Percentiles rank a stretch among this genome's conserved stretches.
phyloP scores from a whole-genome alignment of 2,329 filamentous ascomycete species.

The Boeremia lycopersici region DNA sequence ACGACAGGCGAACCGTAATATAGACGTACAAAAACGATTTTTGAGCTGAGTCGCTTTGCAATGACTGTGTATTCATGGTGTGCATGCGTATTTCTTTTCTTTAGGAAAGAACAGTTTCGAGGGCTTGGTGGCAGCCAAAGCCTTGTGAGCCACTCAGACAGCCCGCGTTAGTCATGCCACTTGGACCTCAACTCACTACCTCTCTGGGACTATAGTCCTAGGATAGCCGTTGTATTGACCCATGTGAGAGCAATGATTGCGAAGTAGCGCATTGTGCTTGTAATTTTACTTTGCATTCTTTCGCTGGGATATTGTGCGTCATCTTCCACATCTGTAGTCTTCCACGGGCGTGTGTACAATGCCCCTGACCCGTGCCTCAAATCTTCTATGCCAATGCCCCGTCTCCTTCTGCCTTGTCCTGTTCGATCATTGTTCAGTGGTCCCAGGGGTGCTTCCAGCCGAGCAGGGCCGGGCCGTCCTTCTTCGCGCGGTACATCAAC shows the following conservation, averaged over 20 bases:
- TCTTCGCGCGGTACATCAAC: constrained; percentile 96
- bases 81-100: too few relatives aligned
- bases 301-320: constrained; percentile 16
- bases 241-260: background rate
- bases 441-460: constrained; percentile 82
- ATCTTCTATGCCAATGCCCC: background rate
- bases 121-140: too few relatives aligned
- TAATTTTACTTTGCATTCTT: constrained; percentile 24
- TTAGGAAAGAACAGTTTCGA: too few relatives aligned
- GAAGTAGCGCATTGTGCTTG: background rate
- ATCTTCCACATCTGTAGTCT: background rate
- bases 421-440: constrained; percentile 31
- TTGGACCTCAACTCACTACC: background rate
- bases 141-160: background rate
- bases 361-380: background rate
- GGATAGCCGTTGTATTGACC: background rate
- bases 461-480: constrained; percentile 88
- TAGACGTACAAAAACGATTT: background rate
- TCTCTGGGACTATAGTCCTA: background rate
- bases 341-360: constrained; percentile 23
- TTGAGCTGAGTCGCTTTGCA: background rate
- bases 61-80: too few relatives aligned
- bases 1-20: background rate
- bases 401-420: background rate
- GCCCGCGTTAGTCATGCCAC: background rate